Evolutionary conservation across 495 filamentous ascomycete genomes (phyloP), one percentile per base, ranked within the genome.

Genomic region (Aspergillus steynii): DNA sequence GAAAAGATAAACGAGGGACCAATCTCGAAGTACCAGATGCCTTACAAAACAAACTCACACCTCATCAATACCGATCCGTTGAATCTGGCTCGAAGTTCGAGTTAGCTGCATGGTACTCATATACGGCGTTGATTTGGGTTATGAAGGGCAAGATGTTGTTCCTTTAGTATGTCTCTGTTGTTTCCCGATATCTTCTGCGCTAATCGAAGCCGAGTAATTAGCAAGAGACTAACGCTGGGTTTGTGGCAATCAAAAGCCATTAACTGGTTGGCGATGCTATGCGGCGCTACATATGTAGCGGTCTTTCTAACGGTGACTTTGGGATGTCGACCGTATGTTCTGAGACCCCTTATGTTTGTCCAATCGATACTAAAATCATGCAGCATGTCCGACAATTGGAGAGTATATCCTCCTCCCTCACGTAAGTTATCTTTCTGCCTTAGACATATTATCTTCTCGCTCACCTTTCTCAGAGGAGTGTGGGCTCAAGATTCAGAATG

Each of bases 81-180:
- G 53, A 25, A 29, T 27, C 53, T 4, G 53, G 53, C 6, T 46
- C 37, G 20, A 55, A 55, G 10, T 31, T 27, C 15, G 53, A 55
- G 12, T 28, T 55, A 7, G 53, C 34, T 10, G 53, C 53, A n/a
- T 55, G 53, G 53, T 55, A 55, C 25, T 55, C 53, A 25, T 55
- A 55, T 27, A 55, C 53, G 14, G 53, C 32, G 1, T 27, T 55
- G 20, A 55, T 55, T 20, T 55, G 53, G 53, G 53, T 55, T 14
- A 55, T 55, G 53, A 55, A 55, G 28, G 53, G 34, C 20, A 55
- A 55, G 25, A 55, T 55, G 53, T 15, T 55, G 1, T 55, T 55
- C 3, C 26, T 55, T 4, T 55, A 55, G 53, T 55, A 47, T 1
- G 50, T 55, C 27, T 31, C 4, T 42, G 26, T 2, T 27, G 25